phyloP scores from a whole-genome alignment of 768 basidiomycete genomes.

The Nevesoporus exiguus region DNA sequence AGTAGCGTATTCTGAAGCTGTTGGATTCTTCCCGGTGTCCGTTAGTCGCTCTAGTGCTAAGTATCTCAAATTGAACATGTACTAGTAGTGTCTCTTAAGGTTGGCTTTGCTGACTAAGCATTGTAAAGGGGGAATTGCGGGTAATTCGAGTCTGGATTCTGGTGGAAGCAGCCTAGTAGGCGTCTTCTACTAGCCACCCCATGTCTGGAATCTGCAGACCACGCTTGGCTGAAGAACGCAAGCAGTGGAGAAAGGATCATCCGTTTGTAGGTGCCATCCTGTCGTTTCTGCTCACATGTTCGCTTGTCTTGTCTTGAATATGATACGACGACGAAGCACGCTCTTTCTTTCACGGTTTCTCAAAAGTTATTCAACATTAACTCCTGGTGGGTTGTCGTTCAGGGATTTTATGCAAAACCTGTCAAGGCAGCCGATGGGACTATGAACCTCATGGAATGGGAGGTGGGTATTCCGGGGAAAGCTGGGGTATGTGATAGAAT shows the following conservation, averaged over 20 bases:
- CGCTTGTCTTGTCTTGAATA: not conserved
- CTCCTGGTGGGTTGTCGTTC: slow-evolving; percentile 6
- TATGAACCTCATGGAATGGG: slow-evolving; percentile 97
- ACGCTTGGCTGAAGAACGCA: slow-evolving; percentile 93
- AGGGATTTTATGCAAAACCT: slow-evolving; percentile 98
- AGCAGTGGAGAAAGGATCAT: slow-evolving; percentile 99
- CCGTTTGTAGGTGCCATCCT: slow-evolving; percentile 73
- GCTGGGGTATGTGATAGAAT: slow-evolving; percentile 55
- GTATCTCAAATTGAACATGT: not conserved
- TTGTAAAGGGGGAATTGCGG: not conserved
- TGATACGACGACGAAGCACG: too few relatives aligned
- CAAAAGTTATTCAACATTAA: slow-evolving; percentile 4
- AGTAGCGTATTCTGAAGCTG: not conserved
- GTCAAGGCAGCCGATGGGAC: slow-evolving; percentile 87
- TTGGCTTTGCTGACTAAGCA: slow-evolving; percentile 21
- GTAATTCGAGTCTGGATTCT: too few relatives aligned
- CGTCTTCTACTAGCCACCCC: slow-evolving; percentile 1
- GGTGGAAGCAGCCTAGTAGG: not conserved
- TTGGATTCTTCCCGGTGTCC: not conserved
- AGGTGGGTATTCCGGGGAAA: slow-evolving; percentile 98
- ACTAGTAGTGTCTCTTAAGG: not conserved
- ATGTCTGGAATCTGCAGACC: slow-evolving; percentile 92
- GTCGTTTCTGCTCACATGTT: not conserved
- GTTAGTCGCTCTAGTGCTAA: not conserved
- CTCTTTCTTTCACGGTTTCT: not conserved